A percentile compares a stretch with the other conserved stretches of the same genome.
phyloP scores from a whole-genome alignment of 768 basidiomycete genomes.

The Tylopilus plumbeoviolaceoides region DNA sequence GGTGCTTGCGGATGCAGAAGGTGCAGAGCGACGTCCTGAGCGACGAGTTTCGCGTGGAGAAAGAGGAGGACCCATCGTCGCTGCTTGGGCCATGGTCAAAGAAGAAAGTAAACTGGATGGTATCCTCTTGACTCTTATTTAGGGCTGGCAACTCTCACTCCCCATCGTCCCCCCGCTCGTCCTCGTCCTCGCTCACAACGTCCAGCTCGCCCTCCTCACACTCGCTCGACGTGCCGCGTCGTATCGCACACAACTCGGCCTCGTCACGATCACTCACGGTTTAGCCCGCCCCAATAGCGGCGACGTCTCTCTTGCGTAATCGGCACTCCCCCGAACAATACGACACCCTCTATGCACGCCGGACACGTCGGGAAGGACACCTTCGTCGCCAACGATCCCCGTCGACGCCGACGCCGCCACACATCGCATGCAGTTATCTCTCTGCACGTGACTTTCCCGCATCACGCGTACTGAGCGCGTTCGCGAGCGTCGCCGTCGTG shows the following conservation, averaged over 20 bases:
- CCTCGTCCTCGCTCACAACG: neutral
- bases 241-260: neutral
- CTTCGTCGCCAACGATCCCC: conserved; percentile 13
- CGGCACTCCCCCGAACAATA: neutral
- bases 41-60: conserved; percentile 76
- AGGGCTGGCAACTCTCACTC: conserved; percentile 32
- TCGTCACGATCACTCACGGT: conserved; percentile 18
- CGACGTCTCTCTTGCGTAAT: conserved; percentile 2
- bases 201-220: neutral
- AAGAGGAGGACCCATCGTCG: conserved; percentile 72
- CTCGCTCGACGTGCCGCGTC: neutral
- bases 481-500: neutral
- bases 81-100: conserved; percentile 55
- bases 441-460: conserved; percentile 20
- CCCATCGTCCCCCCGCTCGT: conserved; percentile 3
- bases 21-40: conserved; percentile 69
- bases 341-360: neutral
- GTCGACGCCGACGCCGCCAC: neutral
- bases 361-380: conserved; percentile 4
- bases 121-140: conserved; percentile 26
- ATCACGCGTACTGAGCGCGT: conserved; percentile 12
- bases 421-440: conserved; percentile 22
- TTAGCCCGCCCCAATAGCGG: neutral
- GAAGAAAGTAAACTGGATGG: conserved; percentile 4
- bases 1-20: conserved; percentile 60